A percentile compares a stretch with the other conserved stretches of the same genome.
phyloP scores from a whole-genome alignment of 2,329 filamentous ascomycete species.

The Fusarium sp. region DNA sequence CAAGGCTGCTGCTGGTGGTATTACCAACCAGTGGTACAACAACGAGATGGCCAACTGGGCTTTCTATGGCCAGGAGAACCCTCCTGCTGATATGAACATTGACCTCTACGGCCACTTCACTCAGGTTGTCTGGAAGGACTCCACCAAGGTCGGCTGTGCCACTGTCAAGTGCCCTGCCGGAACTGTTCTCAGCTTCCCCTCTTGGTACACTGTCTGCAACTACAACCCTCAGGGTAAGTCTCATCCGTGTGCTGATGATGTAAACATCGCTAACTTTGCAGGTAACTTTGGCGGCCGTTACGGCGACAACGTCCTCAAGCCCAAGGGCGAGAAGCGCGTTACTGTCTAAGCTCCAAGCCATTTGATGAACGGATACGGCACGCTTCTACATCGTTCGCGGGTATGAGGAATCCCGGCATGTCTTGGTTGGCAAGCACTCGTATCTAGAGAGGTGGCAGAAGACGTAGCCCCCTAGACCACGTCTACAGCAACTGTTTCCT shows the following conservation, averaged over 20 bases:
- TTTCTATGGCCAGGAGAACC: conserved; percentile 66
- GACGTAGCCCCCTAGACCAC: conserved; percentile 21
- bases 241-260: background rate
- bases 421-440: conserved; percentile 26
- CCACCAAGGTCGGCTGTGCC: conserved; percentile 61
- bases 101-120: conserved; percentile 68
- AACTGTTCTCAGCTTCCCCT: conserved; percentile 59
- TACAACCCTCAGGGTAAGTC: conserved; percentile 77
- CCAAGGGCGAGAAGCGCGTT: conserved; percentile 43
- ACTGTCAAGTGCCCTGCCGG: conserved; percentile 73
- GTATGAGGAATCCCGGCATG: conserved; percentile 9
- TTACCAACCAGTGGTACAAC: conserved; percentile 91
- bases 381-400: conserved; percentile 12
- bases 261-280: conserved; percentile 33
- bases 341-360: conserved; percentile 39
- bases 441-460: conserved; percentile 22
- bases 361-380: conserved; percentile 21
- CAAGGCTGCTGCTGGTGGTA: conserved; percentile 70
- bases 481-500: conserved; percentile 30
- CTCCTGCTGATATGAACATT: conserved; percentile 70
- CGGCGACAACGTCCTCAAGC: conserved; percentile 58
- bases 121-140: conserved; percentile 55
- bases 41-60: conserved; percentile 71
- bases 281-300: conserved; percentile 65
- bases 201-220: conserved; percentile 90